Evolutionary conservation across 352 stramenopile species (phyloP), one percentile per base, ranked within the genome.

Genomic region (Globisporangium paddicum): DNA sequence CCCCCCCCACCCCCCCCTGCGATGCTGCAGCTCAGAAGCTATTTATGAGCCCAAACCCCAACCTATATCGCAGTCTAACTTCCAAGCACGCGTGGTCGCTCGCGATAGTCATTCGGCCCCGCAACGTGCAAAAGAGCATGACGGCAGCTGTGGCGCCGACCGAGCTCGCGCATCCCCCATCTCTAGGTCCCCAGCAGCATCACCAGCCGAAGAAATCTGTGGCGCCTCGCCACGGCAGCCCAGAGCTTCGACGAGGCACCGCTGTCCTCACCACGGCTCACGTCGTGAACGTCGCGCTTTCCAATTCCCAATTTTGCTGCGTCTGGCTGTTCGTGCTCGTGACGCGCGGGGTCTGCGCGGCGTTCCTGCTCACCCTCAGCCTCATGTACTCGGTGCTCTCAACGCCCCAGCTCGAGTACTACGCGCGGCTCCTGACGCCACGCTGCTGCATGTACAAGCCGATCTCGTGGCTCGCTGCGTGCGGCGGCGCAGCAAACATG

Each of bases 321-420:
- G 58, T 53, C 34, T 63, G 58, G 58, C 3, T 30, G 0, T 16
- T 53, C 9, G 44, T 66, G 28, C 37, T 52, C 41, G 13, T n/a
- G 8, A 32, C 60, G 10, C 57, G 48, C 30, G 34, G 32, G 3
- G 13, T 59, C 14, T 62, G 44, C 32, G 21, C 18, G 10, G 21
- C 51, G 7, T 66, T 59, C 37, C 26, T 63, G 28, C 35, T 66
- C 35, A 44, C 21, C 5, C 21, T 54, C 7, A 48, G n/a, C 11
- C 44, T 50, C 3, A 4, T 63, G 18, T 66, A 66, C 52, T 11
- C 34, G 13, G 28, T 51, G 25, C 52, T 69, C 26, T 48, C 51
- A 11, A 37, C 51, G 8, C 16, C 21, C 0, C 41, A 62, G 44
- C 50, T 69, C 37, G 45, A 62, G 32, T 69, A 64, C 50, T 69